These are phyloP conservation scores for Chrysopogon serrulatus DNA, from an alignment of 176 grass and related monocot genomes.

Conservation along the genomic window DNA sequence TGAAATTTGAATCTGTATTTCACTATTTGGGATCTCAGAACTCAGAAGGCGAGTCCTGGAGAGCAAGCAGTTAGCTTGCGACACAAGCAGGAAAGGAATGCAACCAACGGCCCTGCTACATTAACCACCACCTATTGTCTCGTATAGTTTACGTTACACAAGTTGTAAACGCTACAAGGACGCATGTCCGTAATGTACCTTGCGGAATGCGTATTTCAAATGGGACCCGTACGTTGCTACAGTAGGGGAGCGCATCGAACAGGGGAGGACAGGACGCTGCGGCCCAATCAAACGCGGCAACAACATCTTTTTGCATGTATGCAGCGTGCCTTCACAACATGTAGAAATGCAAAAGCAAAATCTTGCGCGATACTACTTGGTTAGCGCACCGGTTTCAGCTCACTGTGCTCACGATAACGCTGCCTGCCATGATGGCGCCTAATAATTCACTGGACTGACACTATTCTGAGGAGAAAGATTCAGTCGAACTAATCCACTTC, in stretches of 20 bases:
- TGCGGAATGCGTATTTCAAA: neutral
- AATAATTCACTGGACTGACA: neutral
- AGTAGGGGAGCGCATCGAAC: neutral
- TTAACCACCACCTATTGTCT: neutral
- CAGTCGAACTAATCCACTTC: constrained; percentile 1
- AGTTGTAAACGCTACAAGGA: no score
- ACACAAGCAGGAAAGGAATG: neutral
- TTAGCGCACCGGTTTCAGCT: neutral
- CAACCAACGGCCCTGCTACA: neutral
- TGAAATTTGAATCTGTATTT: neutral
- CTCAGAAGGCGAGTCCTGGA: neutral
- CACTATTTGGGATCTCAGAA: neutral
- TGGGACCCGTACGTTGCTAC: neutral
- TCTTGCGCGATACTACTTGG: neutral
- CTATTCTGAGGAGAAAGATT: neutral
- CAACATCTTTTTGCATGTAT: no score
- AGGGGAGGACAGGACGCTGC: neutral
- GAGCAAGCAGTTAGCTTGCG: neutral
- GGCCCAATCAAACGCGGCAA: neutral
- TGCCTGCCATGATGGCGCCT: neutral
- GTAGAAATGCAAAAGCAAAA: neutral
- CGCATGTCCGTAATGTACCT: neutral
- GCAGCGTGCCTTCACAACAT: no score
- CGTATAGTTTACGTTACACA: neutral
- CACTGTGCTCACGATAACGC: constrained; percentile 1